These are phyloP conservation scores for Panicum virgatum DNA, from an alignment of 202 grass and related monocot genomes.

Conservation along the genomic window DNA sequence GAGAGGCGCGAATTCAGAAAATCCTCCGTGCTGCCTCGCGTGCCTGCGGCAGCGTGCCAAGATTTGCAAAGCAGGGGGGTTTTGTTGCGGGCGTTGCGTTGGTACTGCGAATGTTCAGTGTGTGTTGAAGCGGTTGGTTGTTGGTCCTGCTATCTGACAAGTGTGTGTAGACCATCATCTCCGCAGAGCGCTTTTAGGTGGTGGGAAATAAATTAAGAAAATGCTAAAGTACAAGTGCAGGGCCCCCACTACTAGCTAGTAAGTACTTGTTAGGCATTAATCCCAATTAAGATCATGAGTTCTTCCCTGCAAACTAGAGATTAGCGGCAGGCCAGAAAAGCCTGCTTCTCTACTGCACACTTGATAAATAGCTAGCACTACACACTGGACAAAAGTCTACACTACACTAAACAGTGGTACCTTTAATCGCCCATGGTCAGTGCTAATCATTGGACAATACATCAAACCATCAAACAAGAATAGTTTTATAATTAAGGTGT, in stretches of 20 bases:
- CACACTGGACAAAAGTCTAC: background rate
- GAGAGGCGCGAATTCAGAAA: too few species aligned
- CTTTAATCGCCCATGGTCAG: background rate
- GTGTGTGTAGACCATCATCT: background rate
- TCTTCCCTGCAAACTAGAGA: background rate
- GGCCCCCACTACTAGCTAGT: background rate
- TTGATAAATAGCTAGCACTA: background rate
- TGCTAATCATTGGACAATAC: background rate
- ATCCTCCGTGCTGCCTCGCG: background rate
- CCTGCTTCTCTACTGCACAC: background rate
- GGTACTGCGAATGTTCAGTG: background rate
- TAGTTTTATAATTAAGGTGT: background rate
- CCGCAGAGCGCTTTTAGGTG: background rate
- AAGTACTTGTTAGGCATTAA: background rate
- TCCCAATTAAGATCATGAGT: background rate
- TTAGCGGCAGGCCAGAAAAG: background rate
- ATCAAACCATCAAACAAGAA: constrained; percentile 1
- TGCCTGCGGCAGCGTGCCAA: background rate
- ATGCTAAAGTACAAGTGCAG: background rate
- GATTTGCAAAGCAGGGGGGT: background rate
- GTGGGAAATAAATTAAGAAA: background rate
- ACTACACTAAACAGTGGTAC: background rate
- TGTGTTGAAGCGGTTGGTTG: background rate
- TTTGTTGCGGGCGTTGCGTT: constrained; percentile 2
- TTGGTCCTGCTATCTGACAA: background rate